phyloP scores from a whole-genome alignment of 2,329 filamentous ascomycete genomes.

The Paecilomyces niveus region DNA sequence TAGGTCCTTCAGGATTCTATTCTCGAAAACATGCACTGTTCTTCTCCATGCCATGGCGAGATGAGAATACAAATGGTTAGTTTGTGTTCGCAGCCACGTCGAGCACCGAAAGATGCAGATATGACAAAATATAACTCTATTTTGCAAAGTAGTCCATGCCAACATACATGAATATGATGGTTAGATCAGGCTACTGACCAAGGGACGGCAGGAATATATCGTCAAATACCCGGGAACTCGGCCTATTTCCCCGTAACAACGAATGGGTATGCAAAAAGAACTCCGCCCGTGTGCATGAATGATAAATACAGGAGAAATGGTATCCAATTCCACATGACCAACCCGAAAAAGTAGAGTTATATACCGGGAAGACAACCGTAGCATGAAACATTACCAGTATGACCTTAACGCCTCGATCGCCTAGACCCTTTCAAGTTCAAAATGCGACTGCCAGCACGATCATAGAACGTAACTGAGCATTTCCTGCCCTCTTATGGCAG shows the following conservation, averaged over 20 bases:
- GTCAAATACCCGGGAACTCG: background rate
- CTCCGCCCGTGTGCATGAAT: background rate
- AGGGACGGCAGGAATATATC: background rate
- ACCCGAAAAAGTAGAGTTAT: background rate
- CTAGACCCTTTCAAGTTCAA: background rate
- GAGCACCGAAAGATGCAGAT: background rate
- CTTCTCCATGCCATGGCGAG: too few relatives aligned
- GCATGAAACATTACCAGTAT: background rate
- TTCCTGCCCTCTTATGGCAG: constrained; percentile 36
- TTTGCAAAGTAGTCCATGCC: background rate
- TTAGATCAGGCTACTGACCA: background rate
- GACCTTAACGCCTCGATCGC: background rate
- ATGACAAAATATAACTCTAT: background rate
- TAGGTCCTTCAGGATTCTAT: too few relatives aligned
- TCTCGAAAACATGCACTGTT: too few relatives aligned
- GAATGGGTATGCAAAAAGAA: background rate
- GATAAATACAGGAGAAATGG: background rate
- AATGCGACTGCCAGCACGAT: constrained; percentile 3
- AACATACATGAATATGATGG: background rate
- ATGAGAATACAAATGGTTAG: background rate
- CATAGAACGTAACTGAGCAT: constrained; percentile 35
- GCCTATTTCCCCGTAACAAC: background rate
- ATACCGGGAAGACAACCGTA: background rate
- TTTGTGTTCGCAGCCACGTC: background rate
- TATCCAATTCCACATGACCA: background rate